Evolutionary conservation across 441 rosid genomes (phyloP).

Genomic region (Viola pubescens): DNA sequence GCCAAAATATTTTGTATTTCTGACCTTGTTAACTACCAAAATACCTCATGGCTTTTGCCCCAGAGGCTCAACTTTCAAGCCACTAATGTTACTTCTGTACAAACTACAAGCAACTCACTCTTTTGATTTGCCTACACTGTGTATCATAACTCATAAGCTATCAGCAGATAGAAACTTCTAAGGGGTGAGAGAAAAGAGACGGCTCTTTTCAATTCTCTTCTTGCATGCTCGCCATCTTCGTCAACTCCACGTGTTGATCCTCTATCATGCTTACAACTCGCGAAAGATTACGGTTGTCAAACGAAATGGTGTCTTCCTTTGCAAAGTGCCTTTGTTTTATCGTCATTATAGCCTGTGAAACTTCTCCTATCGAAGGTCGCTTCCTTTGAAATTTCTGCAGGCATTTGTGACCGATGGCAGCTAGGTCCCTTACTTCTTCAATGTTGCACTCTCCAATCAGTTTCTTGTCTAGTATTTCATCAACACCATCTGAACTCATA

Average conservation of each 20-base stretch:
- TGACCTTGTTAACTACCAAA: too few species aligned
- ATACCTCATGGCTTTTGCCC: too few species aligned
- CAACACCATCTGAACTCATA: slow-evolving; percentile 82
- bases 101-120: background rate
- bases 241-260: slow-evolving; percentile 67
- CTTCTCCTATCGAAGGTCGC: slow-evolving; percentile 75
- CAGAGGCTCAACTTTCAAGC: too few species aligned
- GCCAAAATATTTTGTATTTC: too few species aligned
- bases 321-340: slow-evolving; percentile 46
- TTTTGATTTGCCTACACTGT: slow-evolving; percentile 1
- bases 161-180: background rate
- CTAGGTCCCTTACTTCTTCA: slow-evolving; percentile 62
- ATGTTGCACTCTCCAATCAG: slow-evolving; percentile 55
- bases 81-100: too few species aligned
- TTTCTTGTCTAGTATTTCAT: slow-evolving; percentile 70
- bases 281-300: slow-evolving; percentile 44
- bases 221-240: slow-evolving; percentile 40
- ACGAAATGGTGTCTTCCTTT: slow-evolving; percentile 51
- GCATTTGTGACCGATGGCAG: slow-evolving; percentile 66
- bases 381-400: slow-evolving; percentile 66
- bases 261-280: slow-evolving; percentile 59
- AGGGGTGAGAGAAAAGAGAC: background rate
- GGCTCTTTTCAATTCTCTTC: slow-evolving; percentile 31
- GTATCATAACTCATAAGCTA: background rate
- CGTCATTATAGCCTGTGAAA: slow-evolving; percentile 66